phyloP scores from a whole-genome alignment of 1,284 basidiomycete species.

The Schizophyllum amplum region DNA sequence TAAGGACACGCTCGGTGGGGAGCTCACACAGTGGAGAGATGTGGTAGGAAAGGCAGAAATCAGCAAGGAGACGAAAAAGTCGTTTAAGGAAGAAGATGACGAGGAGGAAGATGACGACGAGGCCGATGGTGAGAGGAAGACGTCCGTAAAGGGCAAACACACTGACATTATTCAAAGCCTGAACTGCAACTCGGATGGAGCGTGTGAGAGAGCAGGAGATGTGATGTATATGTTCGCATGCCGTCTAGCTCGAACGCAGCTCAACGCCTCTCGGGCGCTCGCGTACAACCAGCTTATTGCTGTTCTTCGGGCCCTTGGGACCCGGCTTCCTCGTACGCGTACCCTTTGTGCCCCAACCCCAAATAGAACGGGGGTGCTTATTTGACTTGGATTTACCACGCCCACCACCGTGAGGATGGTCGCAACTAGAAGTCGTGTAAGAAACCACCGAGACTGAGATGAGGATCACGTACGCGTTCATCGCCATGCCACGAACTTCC shows the following conservation, averaged over 20 bases:
- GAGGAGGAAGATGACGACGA: constrained; percentile 8
- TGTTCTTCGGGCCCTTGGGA: constrained; percentile 77
- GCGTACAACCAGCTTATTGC: constrained; percentile 91
- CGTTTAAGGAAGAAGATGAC: constrained; percentile 9
- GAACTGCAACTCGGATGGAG: not conserved
- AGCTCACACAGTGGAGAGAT: constrained; percentile 64
- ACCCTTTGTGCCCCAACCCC: constrained; percentile 90
- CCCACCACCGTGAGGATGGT: constrained; percentile 98
- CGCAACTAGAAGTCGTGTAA: constrained; percentile 41
- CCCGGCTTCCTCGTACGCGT: constrained; percentile 89
- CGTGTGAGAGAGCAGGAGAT: constrained; percentile 13
- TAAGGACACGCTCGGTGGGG: constrained; percentile 45
- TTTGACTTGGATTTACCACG: constrained; percentile 97
- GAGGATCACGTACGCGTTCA: constrained; percentile 75
- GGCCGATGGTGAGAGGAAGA: not conserved
- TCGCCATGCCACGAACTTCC: constrained; percentile 92
- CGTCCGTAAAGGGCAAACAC: too few relatives aligned
- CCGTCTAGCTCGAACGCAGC: constrained; percentile 34
- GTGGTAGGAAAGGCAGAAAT: constrained; percentile 52
- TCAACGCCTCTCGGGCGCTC: constrained; percentile 84
- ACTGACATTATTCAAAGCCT: too few relatives aligned
- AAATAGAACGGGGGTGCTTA: constrained; percentile 86
- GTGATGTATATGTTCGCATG: not conserved
- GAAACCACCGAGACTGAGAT: constrained; percentile 1
- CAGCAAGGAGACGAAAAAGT: constrained; percentile 23